Evolutionary conservation across 1,284 basidiomycete species (phyloP), one percentile per base, ranked within the genome.

Genomic region (Malassezia yamatoensis): DNA sequence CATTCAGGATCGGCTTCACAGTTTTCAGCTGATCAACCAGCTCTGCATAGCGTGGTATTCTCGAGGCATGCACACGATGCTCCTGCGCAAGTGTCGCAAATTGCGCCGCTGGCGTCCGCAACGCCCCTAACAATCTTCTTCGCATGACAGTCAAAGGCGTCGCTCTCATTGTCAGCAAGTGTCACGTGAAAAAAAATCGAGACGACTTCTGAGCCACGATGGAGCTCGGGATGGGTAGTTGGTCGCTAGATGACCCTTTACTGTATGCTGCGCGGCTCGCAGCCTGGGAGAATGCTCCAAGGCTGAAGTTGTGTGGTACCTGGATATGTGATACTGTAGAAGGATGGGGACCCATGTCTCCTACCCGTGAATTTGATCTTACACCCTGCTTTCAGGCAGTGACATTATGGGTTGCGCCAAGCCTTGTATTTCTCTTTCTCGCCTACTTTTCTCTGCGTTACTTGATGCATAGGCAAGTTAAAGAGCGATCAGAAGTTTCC

Each of bases 311-410:
- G 15, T 47, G 45, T 18, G 45, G 20, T 12, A 33, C 46, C 9
- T 42, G 44, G 37, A 15, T 53, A 11, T 67, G 64, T 52, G 51
- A 51, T 7, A 42, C 52, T 29, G 39, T 49, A 21, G 75, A 72
- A 57, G 71, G 86, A 51, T 87, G 85, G 82, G 77, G 76, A 1
- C 78, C 80, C 13, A 76, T 83, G 40, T 89, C 87, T 8, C 72
- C 65, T 7, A 61, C 76, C 0, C 81, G 87, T 53, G 78, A 81
- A 24, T 87, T 90, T 67, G 90, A 94, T 76, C 70, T 86, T 12
- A 86, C 88, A 0, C 81, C 83, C 7, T 96, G 90, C 75, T 88
- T 87, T 65, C 86, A 91, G 68, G 83, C 86, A 61, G 83, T 60
- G 9, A 59, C 57, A 20, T 59, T 73, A 21, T 65, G 64, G 63